Evolutionary conservation across 1,284 basidiomycete species (phyloP).

Genomic region (Trichosporon asahii): DNA sequence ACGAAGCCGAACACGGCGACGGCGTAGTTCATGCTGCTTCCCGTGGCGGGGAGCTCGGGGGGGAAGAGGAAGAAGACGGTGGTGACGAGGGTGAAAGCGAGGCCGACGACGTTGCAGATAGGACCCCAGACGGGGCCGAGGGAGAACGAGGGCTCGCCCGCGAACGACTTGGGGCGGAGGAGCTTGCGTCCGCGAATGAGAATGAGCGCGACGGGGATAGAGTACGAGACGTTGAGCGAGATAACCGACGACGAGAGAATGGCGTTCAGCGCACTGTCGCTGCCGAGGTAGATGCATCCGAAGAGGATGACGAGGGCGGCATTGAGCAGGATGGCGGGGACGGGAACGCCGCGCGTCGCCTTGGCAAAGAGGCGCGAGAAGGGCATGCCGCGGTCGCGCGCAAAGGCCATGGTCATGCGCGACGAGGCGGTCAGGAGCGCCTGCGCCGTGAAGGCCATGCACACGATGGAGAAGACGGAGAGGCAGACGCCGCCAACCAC

Average conservation of each 20-base stretch:
- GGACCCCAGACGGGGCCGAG: constrained; percentile 43
- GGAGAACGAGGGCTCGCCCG: constrained; percentile 35
- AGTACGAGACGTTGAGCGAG: constrained; percentile 53
- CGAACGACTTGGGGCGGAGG: constrained; percentile 43
- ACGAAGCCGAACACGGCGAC: constrained; percentile 43
- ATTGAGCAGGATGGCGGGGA: constrained; percentile 61
- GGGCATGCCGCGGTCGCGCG: constrained; percentile 65
- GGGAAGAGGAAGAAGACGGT: constrained; percentile 57
- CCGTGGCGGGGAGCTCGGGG: constrained; percentile 49
- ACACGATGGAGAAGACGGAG: constrained; percentile 50
- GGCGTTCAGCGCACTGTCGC: constrained; percentile 55
- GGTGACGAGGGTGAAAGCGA: constrained; percentile 52
- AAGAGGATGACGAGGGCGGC: constrained; percentile 54
- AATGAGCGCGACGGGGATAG: constrained; percentile 50
- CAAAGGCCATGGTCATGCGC: constrained; percentile 67
- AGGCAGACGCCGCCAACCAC: constrained; percentile 63
- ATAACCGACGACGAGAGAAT: constrained; percentile 53
- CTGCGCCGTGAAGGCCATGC: constrained; percentile 47
- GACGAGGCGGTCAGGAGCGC: constrained; percentile 64
- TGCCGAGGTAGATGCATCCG: constrained; percentile 58
- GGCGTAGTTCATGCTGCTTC: constrained; percentile 53
- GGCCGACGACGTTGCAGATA: constrained; percentile 45
- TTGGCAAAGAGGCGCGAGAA: constrained; percentile 56
- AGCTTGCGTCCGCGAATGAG: constrained; percentile 50
- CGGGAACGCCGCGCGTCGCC: constrained; percentile 56